These are phyloP conservation scores for Colletotrichum sp. DNA, from an alignment of 2,329 filamentous ascomycete genomes.

Conservation along the genomic window DNA sequence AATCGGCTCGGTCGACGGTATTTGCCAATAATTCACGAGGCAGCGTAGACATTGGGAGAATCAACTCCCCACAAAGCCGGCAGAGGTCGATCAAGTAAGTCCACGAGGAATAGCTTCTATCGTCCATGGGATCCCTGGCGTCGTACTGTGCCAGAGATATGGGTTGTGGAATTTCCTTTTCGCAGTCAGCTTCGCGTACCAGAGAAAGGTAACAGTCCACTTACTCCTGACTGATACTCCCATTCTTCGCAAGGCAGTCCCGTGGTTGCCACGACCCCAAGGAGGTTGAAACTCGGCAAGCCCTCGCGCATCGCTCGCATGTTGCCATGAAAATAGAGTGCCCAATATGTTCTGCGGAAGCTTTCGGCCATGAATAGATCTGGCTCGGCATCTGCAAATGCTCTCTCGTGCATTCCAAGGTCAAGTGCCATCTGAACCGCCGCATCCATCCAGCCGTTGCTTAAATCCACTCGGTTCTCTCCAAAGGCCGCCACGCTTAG, in stretches of 20 bases:
- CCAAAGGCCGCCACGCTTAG: constrained; percentile 33
- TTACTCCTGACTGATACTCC: constrained; percentile 43
- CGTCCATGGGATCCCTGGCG: constrained; percentile 35
- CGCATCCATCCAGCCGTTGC: constrained; percentile 30
- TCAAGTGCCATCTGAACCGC: constrained; percentile 34
- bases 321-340: constrained; percentile 35
- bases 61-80: constrained; percentile 35
- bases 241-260: constrained; percentile 45
- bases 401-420: constrained; percentile 35
- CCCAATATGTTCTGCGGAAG: constrained; percentile 46
- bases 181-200: background rate
- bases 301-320: constrained; percentile 25
- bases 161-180: constrained; percentile 37
- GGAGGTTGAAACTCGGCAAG: constrained; percentile 28
- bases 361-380: constrained; percentile 42
- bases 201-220: constrained; percentile 7
- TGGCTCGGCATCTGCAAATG: constrained; percentile 33
- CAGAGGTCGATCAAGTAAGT: constrained; percentile 41
- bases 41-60: constrained; percentile 30
- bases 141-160: constrained; percentile 39
- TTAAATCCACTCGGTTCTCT: constrained; percentile 31
- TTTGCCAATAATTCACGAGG: constrained; percentile 25
- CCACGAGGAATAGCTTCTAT: constrained; percentile 40
- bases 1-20: constrained; percentile 36
- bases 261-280: constrained; percentile 32